These are phyloP conservation scores for Cutaneotrichosporon cyanovorans DNA, from an alignment of 1,284 basidiomycete genomes.

Conservation along the genomic window DNA sequence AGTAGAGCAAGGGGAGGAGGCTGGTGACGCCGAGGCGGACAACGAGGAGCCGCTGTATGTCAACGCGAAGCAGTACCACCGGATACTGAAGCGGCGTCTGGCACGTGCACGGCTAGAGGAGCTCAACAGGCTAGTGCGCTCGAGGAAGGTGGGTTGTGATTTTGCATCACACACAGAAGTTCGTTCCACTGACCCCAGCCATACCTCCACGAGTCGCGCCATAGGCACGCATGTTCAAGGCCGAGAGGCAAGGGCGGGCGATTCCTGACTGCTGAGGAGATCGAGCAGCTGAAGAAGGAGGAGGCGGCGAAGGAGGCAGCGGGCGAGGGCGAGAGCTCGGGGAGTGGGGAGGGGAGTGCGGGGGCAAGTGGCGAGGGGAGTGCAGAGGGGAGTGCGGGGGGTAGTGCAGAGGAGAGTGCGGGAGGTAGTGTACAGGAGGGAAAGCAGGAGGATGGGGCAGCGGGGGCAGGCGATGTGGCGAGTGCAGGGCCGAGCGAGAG, in stretches of 20 bases:
- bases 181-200: slow-evolving; percentile 55
- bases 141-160: slow-evolving; percentile 64
- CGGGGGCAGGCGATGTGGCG: no score
- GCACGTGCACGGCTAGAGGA: slow-evolving; percentile 84
- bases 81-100: slow-evolving; percentile 84
- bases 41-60: slow-evolving; percentile 95
- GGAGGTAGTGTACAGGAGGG: neutral
- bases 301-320: slow-evolving; percentile 25
- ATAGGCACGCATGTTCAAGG: slow-evolving; percentile 94
- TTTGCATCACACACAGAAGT: no score
- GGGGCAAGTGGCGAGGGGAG: neutral
- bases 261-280: slow-evolving; percentile 91
- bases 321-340: neutral
- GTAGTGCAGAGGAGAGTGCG: no score
- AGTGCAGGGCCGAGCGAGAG: no score
- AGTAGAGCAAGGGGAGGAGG: slow-evolving; percentile 16
- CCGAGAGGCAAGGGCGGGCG: slow-evolving; percentile 93
- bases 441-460: no score
- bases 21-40: slow-evolving; percentile 40
- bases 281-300: slow-evolving; percentile 48
- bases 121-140: slow-evolving; percentile 77
- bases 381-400: neutral
- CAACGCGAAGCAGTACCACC: slow-evolving; percentile 94
- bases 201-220: slow-evolving; percentile 92
- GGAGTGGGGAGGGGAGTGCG: slow-evolving; percentile 1